phyloP scores from a whole-genome alignment of 2,329 filamentous ascomycete genomes.

The Diplodia mutila region DNA sequence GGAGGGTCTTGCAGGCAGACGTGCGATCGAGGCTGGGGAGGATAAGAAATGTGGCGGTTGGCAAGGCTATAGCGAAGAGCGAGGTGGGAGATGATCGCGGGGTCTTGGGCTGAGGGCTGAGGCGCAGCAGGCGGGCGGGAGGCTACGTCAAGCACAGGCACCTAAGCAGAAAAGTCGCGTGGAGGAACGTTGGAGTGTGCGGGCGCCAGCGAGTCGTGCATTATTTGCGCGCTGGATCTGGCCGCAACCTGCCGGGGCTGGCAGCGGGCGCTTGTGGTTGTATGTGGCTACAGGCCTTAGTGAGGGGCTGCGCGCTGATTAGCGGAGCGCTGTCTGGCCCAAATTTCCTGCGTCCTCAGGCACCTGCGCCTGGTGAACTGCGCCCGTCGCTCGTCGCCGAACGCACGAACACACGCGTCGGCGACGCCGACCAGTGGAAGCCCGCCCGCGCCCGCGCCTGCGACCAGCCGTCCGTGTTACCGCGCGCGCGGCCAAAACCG shows the following conservation, averaged over 20 bases:
- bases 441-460: not conserved
- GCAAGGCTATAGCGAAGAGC: conserved; percentile 20
- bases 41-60: conserved; percentile 2
- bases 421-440: conserved; percentile 7
- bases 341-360: not conserved
- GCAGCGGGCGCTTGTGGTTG: conserved; percentile 11
- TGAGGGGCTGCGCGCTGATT: conserved; percentile 19
- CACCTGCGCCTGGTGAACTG: not conserved
- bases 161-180: conserved; percentile 19
- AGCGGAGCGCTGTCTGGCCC: not conserved
- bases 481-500: not conserved
- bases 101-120: conserved; percentile 24
- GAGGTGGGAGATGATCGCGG: conserved; percentile 26
- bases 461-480: not conserved
- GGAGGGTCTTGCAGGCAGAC: not conserved
- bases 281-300: not conserved
- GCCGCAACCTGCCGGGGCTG: conserved; percentile 23
- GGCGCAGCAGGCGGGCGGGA: conserved; percentile 29
- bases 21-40: not conserved
- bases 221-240: conserved; percentile 7
- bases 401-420: not conserved
- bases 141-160: conserved; percentile 26
- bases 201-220: conserved; percentile 8
- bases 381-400: not conserved
- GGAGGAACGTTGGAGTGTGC: conserved; percentile 15